A percentile compares a stretch with the other conserved stretches of the same genome.
phyloP scores from a whole-genome alignment of 2,329 filamentous ascomycete genomes.

The Coniella vitis region DNA sequence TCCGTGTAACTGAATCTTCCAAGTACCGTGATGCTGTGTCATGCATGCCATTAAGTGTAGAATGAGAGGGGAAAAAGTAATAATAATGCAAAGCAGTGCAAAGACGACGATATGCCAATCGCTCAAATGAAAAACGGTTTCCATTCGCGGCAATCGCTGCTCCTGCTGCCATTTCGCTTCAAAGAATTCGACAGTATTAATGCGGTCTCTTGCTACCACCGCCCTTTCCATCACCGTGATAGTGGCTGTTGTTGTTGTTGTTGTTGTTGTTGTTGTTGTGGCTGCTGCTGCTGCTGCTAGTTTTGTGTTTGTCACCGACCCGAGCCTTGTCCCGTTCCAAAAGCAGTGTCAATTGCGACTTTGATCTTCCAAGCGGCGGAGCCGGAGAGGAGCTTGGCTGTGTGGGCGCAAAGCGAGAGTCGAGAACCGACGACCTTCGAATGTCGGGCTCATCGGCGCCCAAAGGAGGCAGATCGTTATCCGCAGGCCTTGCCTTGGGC shows the following conservation, averaged over 20 bases:
- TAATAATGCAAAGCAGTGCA: neutral
- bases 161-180: too few relatives aligned
- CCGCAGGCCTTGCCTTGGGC: slow-evolving; percentile 9
- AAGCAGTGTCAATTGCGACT: slow-evolving; percentile 52
- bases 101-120: neutral
- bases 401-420: slow-evolving; percentile 39
- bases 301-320: slow-evolving; percentile 19
- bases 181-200: too few relatives aligned
- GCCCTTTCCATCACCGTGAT: neutral
- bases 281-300: neutral
- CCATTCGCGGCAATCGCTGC: too few relatives aligned
- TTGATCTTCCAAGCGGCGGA: slow-evolving; percentile 49
- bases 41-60: neutral
- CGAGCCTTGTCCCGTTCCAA: slow-evolving; percentile 45
- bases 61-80: too few relatives aligned
- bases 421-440: slow-evolving; percentile 27
- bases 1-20: too few relatives aligned
- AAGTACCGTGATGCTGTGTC: neutral
- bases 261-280: neutral
- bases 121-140: neutral
- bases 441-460: slow-evolving; percentile 19
- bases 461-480: slow-evolving; percentile 11
- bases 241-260: neutral
- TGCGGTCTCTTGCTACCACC: too few relatives aligned
- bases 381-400: slow-evolving; percentile 37